These are phyloP conservation scores for Talaromyces sp. DNA, from an alignment of 2,329 filamentous ascomycete species.

Conservation along the genomic window DNA sequence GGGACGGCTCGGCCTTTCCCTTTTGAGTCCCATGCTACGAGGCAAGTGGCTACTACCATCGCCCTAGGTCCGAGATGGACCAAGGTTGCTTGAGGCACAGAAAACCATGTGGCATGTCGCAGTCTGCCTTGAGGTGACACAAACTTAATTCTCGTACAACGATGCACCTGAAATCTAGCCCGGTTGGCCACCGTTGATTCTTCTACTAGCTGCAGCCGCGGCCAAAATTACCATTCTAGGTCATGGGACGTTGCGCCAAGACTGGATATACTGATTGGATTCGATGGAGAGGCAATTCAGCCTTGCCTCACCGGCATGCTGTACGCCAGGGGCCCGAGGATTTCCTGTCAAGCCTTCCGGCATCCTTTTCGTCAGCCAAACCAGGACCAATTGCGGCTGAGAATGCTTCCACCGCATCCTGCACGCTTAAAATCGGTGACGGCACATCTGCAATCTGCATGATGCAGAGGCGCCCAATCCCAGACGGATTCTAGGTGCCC, in stretches of 20 bases:
- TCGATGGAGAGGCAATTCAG: neutral
- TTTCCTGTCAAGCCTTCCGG: neutral
- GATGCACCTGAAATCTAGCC: neutral
- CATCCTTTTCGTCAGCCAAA: neutral
- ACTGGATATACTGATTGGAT: neutral
- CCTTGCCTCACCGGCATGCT: neutral
- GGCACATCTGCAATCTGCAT: neutral
- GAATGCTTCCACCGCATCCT: neutral
- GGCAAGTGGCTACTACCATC: neutral
- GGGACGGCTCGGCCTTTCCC: neutral
- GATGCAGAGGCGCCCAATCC: neutral
- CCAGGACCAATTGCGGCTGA: neutral
- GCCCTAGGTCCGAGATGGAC: neutral
- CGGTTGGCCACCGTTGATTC: neutral
- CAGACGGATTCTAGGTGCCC: neutral
- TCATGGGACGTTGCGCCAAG: neutral
- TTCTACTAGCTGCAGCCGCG: neutral
- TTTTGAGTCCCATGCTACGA: slow-evolving; percentile 7
- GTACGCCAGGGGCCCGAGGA: neutral
- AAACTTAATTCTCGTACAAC: neutral
- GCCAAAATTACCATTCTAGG: neutral
- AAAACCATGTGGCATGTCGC: neutral
- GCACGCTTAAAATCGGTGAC: neutral
- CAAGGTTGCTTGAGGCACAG: neutral
- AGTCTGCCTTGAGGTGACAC: neutral